These are phyloP conservation scores for Suhomyces canberraensis DNA, from an alignment of 805 yeast genomes.

Conservation along the genomic window DNA sequence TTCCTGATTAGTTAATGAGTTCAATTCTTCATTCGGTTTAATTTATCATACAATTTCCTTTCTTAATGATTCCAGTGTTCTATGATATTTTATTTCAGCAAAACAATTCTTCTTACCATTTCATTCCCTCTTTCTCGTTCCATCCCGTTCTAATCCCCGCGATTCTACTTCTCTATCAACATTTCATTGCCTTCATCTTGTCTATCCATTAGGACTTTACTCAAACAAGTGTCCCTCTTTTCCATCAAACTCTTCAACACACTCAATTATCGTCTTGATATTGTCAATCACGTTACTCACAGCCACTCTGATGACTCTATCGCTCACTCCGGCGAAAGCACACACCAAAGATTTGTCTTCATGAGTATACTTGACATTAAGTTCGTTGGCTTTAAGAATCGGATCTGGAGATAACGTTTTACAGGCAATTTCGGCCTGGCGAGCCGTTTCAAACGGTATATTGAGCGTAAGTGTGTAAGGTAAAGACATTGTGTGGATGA, in stretches of 20 bases:
- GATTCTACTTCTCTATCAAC: too few species aligned
- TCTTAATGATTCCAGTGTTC: too few species aligned
- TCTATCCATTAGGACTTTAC: too few species aligned
- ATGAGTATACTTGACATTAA: slow-evolving; percentile 44
- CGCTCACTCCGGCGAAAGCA: slow-evolving; percentile 59
- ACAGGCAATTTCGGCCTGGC: slow-evolving; percentile 64
- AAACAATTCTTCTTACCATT: too few species aligned
- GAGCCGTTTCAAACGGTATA: slow-evolving; percentile 59
- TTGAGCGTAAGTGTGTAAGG: slow-evolving; percentile 30
- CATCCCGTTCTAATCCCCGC: too few species aligned
- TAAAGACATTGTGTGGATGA: slow-evolving; percentile 2
- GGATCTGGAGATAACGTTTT: slow-evolving; percentile 75
- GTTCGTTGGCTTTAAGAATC: slow-evolving; percentile 66
- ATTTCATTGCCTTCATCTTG: too few species aligned
- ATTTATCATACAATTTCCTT: too few species aligned
- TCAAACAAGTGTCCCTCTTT: slow-evolving; percentile 21
- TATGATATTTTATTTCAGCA: too few species aligned
- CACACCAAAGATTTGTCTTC: slow-evolving; percentile 40
- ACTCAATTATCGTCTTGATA: slow-evolving; percentile 72
- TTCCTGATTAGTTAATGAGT: too few species aligned
- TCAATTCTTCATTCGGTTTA: too few species aligned
- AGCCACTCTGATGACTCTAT: slow-evolving; percentile 77
- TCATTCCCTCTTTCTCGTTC: too few species aligned
- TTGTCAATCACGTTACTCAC: slow-evolving; percentile 78
- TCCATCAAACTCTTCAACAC: slow-evolving; percentile 67